Evolutionary conservation across 2,329 filamentous ascomycete genomes (phyloP), one percentile per base, ranked within the genome.

Genomic region (Phialophora expanda): DNA sequence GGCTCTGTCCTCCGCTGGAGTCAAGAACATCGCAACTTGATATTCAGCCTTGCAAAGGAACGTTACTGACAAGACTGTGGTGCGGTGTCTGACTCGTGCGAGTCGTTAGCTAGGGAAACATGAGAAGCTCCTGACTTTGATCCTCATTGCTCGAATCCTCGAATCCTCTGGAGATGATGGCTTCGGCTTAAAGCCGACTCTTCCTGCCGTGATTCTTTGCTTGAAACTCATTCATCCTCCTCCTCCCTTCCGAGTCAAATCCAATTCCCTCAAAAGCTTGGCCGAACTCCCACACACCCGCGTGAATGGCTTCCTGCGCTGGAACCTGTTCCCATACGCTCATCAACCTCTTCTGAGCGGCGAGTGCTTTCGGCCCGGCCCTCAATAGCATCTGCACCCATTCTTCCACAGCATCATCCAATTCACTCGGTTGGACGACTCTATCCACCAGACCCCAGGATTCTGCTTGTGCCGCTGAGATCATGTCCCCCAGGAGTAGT

Each of bases 401-500:
- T n/a, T 71, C 69, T 11, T 72, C 71, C 9, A 79, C 75, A 57
- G 70, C 74, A 24, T 64, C 64, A 64, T 78, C 75, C 38, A 79
- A 65, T 17, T 61, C 71, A 7, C 65, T 65, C 4, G 69, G 69
- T 17, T 74, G 67, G 6, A 76, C 76, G 7, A 79, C 70, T 66
- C 72, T 72, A 65, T 79, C 77, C 8, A 79, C 70, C n/a, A 78
- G 66, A 11, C 77, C 76, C 76, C 77, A 78, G 51, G 63, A 64
- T 60, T 76, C 69, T 17, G 76, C 77, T 44, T 74, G 73, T 1
- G 56, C 48, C 5, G 76, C 76, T 28, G 57, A 59, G 38, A 79
- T 75, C 30, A 68, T 76, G 58, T 79, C 77, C 0, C 75, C 77
- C 9, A 79, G 72, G 51, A 78, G 72, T 5, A 79, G 67, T 11